phyloP scores from a whole-genome alignment of 805 yeast genomes.

The Kodamaea fukazawae region DNA sequence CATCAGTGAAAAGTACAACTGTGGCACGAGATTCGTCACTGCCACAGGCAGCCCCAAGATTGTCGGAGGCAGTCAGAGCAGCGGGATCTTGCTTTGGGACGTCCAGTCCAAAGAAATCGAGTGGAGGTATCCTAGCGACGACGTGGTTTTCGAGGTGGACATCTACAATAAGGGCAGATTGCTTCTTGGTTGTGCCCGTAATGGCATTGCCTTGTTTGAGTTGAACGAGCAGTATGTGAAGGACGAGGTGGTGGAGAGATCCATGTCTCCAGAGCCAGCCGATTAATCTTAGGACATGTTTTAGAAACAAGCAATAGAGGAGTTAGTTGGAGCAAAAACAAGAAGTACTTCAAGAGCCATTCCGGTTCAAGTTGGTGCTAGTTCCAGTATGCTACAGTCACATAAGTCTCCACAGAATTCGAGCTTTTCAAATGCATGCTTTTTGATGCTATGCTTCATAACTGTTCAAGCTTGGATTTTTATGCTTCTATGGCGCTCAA shows the following conservation, averaged over 20 bases:
- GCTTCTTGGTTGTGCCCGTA: conserved; percentile 28
- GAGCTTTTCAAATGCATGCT: too few relatives aligned
- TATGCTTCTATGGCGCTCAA: too few relatives aligned
- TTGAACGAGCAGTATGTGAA: conserved; percentile 15
- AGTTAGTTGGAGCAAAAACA: too few relatives aligned
- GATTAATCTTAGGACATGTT: too few relatives aligned
- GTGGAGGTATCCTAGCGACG: conserved; percentile 18
- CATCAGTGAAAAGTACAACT: conserved; percentile 50
- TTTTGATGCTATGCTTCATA: too few relatives aligned
- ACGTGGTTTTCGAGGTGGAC: conserved; percentile 45
- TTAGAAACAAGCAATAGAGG: too few relatives aligned
- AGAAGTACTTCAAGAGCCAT: too few relatives aligned
- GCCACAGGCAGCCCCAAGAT: conserved; percentile 37
- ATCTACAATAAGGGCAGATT: conserved; percentile 32
- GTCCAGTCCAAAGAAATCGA: conserved; percentile 56
- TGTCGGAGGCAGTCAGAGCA: conserved; percentile 60
- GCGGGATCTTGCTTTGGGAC: conserved; percentile 61
- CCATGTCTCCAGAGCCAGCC: conserved; percentile 5
- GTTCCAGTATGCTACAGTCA: too few relatives aligned
- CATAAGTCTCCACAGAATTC: too few relatives aligned
- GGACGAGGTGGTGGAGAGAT: not conserved
- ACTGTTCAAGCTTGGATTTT: too few relatives aligned
- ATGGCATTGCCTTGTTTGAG: conserved; percentile 19
- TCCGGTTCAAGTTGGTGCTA: too few relatives aligned
- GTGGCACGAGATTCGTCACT: conserved; percentile 52